A percentile compares a stretch with the other conserved stretches of the same genome.
Conservation (phyloP, 2,329 filamentous ascomycete species). For the Ophiostoma pallidulum region DNA sequence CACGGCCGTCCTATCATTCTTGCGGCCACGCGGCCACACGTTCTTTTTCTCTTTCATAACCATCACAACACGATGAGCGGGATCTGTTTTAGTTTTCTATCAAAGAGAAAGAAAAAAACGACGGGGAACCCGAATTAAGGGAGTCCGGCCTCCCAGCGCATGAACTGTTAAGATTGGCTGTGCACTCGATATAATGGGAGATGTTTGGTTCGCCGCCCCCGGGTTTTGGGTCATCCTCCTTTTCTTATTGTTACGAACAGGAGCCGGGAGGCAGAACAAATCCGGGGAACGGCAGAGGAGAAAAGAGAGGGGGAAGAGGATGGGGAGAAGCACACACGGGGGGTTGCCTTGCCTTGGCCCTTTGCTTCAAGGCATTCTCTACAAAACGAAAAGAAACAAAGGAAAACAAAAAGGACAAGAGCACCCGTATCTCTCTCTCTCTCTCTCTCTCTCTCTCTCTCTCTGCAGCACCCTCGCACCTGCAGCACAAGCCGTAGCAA, state of each 20-base stretch:
- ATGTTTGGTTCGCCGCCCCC: no score
- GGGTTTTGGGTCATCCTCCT: background rate
- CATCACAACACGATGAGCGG: no score
- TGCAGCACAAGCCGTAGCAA: background rate
- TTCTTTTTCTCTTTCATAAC: no score
- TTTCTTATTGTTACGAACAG: background rate
- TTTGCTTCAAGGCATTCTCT: background rate
- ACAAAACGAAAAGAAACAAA: background rate
- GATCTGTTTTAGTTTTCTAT: no score
- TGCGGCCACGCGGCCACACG: conserved; percentile 9
- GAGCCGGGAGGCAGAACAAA: background rate
- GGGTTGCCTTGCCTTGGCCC: no score
- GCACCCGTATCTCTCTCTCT: background rate
- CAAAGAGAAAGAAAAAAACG: no score
- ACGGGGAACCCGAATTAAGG: no score
- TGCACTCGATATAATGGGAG: no score
- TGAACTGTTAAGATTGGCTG: background rate
- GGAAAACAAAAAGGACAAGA: background rate
- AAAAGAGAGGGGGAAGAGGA: no score
- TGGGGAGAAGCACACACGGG: background rate
- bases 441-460: background rate
- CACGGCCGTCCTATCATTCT: background rate
- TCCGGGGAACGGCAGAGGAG: conserved; percentile 1
- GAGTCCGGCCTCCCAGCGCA: no score
- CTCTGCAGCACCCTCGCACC: no score